Percentiles rank a stretch among this genome's conserved stretches.
Conservation (phyloP, 164 flowering plant species). For the Sedum album region DNA sequence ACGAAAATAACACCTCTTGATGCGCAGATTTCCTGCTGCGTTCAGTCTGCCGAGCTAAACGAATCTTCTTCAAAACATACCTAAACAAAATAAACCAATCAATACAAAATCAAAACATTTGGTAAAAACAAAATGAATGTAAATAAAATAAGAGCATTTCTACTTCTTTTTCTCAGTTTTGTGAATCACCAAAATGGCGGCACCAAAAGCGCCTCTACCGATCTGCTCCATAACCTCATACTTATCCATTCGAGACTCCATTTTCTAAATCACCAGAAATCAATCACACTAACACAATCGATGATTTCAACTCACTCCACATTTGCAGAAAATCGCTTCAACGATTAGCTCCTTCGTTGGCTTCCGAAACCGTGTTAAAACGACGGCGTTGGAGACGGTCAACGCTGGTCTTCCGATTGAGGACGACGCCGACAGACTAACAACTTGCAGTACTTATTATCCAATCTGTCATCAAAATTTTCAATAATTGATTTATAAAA, state of each 20-base stretch:
- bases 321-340: too few relatives aligned
- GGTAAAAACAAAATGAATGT: background rate
- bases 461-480: too few relatives aligned
- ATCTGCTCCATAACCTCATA: slow-evolving; percentile 99
- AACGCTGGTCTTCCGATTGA: too few relatives aligned
- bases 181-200: slow-evolving; percentile 90
- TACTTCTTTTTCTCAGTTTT: slow-evolving; percentile 84
- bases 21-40: slow-evolving; percentile 94
- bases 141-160: too few relatives aligned
- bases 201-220: slow-evolving; percentile 98
- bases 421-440: too few relatives aligned
- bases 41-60: slow-evolving; percentile 93
- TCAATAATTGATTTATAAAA: too few relatives aligned
- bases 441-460: too few relatives aligned
- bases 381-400: too few relatives aligned
- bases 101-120: background rate
- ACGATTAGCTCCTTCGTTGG: too few relatives aligned
- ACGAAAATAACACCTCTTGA: slow-evolving; percentile 98
- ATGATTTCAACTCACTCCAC: too few relatives aligned
- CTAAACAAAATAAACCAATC: slow-evolving; percentile 24
- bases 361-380: too few relatives aligned
- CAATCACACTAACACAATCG: too few relatives aligned
- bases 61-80: slow-evolving; percentile 90
- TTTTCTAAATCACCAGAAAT: slow-evolving; percentile 9
- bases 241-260: slow-evolving; percentile 95